Conservation (phyloP, 148 eudicot genomes). For the Agrostemma githago region DNA sequence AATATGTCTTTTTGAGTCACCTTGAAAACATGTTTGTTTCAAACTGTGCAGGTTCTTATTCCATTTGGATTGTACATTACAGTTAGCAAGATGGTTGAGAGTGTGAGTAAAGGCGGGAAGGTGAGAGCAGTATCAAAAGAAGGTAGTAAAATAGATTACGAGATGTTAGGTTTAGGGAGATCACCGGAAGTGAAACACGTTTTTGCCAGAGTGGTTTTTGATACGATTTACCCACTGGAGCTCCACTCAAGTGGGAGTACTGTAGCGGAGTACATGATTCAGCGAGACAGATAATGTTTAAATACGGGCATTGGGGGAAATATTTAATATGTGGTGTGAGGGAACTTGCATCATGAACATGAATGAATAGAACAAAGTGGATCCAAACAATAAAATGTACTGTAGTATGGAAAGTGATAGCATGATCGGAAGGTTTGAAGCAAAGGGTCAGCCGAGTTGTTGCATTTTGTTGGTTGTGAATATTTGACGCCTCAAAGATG, state of each 20-base stretch:
- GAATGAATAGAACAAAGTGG: background rate
- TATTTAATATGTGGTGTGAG: background rate
- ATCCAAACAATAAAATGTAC: background rate
- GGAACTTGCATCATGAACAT: background rate
- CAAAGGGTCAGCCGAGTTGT: no score
- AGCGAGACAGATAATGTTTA: background rate
- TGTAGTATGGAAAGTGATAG: no score
- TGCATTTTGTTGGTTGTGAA: no score
- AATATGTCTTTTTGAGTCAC: no score
- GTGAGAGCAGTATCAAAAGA: constrained; percentile 46
- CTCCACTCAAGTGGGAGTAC: background rate
- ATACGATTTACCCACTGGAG: constrained; percentile 55
- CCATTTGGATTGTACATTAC: constrained; percentile 46
- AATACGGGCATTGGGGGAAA: background rate
- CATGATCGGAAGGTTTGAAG: no score
- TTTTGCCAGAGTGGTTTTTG: constrained; percentile 80
- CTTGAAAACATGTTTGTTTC: no score
- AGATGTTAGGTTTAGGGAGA: constrained; percentile 52
- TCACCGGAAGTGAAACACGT: constrained; percentile 61
- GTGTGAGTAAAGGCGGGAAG: constrained; percentile 52
- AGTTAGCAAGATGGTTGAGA: constrained; percentile 50
- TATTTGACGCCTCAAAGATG: no score
- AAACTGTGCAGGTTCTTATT: constrained; percentile 62
- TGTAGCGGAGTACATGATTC: background rate
- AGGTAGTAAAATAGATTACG: constrained; percentile 58